Conservation (phyloP, 1,284 basidiomycete genomes). For the Boletus semigastroideus region DNA sequence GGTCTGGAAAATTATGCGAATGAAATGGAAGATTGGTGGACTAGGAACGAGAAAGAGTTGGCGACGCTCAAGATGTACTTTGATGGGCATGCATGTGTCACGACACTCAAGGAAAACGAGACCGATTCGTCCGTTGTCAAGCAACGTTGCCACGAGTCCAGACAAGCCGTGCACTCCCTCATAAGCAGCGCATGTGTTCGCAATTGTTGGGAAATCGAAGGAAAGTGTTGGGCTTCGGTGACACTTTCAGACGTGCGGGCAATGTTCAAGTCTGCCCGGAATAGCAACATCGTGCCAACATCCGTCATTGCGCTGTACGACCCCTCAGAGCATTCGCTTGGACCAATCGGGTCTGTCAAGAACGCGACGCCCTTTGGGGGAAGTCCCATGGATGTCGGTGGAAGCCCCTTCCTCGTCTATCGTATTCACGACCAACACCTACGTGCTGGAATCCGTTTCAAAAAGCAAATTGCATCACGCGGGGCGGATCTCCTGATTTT, state of each 20-base stretch:
- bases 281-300: slow-evolving; percentile 1
- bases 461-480: slow-evolving; percentile 22
- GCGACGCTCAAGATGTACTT: slow-evolving; percentile 21
- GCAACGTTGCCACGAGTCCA: slow-evolving; percentile 26
- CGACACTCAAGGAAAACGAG: slow-evolving; percentile 31
- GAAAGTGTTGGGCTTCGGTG: slow-evolving; percentile 20
- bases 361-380: slow-evolving; percentile 18
- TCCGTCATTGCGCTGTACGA: slow-evolving; percentile 26
- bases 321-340: slow-evolving; percentile 9
- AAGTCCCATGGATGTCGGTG: slow-evolving; percentile 19
- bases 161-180: slow-evolving; percentile 20
- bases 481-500: slow-evolving; percentile 29
- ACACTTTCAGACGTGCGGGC: slow-evolving; percentile 26
- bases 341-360: slow-evolving; percentile 9
- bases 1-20: slow-evolving; percentile 31
- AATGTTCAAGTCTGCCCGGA: slow-evolving; percentile 18
- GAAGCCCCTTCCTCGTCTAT: slow-evolving; percentile 22
- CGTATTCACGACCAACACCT: slow-evolving; percentile 21
- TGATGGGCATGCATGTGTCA: slow-evolving; percentile 35
- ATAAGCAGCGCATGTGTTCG: slow-evolving; percentile 20
- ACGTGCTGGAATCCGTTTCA: slow-evolving; percentile 27
- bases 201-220: slow-evolving; percentile 21
- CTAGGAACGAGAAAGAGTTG: slow-evolving; percentile 23
- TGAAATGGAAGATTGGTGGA: slow-evolving; percentile 35
- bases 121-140: slow-evolving; percentile 31